These are phyloP conservation scores for Wickerhamiella brachini DNA, from an alignment of 805 yeast species.

Conservation along the genomic window DNA sequence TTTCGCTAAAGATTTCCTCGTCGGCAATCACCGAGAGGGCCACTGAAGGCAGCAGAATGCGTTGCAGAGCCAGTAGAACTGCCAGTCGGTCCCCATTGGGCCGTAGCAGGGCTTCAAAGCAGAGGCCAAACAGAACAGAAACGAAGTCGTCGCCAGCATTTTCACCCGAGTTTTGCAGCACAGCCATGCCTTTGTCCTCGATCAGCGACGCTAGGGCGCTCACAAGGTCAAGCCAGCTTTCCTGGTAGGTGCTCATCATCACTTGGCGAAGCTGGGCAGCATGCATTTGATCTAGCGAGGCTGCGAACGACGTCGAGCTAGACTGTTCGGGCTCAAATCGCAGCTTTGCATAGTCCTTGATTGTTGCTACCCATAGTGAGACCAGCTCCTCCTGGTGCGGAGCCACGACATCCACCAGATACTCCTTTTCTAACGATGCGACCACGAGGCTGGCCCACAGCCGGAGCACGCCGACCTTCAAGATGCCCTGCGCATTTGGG, in stretches of 20 bases:
- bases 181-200: constrained; percentile 33
- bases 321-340: constrained; percentile 37
- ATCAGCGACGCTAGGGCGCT: constrained; percentile 59
- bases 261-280: constrained; percentile 25
- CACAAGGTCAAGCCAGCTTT: constrained; percentile 64
- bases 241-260: constrained; percentile 35
- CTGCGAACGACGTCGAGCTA: constrained; percentile 13
- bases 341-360: constrained; percentile 60
- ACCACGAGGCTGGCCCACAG: constrained; percentile 31
- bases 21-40: constrained; percentile 45
- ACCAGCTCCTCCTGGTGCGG: constrained; percentile 47
- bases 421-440: constrained; percentile 16
- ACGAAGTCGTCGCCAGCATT: constrained; percentile 34
- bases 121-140: constrained; percentile 55
- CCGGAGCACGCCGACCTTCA: constrained; percentile 26
- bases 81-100: constrained; percentile 22
- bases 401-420: constrained; percentile 27
- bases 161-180: constrained; percentile 41
- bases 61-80: constrained; percentile 37
- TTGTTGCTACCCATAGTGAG: constrained; percentile 65
- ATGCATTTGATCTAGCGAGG: constrained; percentile 24
- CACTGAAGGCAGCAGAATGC: constrained; percentile 42
- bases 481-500: constrained; percentile 25
- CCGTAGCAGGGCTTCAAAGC: constrained; percentile 58
- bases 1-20: constrained; percentile 59